Base-by-base conservation (phyloP, 2,329 filamentous ascomycete species). In the Colletotrichum filicis region DNA sequence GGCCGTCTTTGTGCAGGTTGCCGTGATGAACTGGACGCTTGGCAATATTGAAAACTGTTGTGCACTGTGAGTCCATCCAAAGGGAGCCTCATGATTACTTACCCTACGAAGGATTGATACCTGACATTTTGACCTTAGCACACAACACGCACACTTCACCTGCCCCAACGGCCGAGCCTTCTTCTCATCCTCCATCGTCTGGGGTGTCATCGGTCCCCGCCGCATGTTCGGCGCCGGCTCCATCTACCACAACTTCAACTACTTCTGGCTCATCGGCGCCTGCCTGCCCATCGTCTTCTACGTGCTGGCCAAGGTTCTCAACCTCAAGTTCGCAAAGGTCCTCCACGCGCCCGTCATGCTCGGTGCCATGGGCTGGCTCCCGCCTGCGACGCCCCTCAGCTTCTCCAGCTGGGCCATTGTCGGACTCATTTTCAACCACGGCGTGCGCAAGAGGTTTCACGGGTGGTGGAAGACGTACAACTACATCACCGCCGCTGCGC, bases 341-440 rank as follows among this genome's bases (percentile, higher is more conserved):
- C 80, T 92, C 64, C 87, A 85, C 74, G 87, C 87, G 0, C 90
- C 90, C 0, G 83, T 91, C 42, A 87, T 92, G 76, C 88, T 91
- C 68, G 88, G 88, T 16, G 88, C 87, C 14, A 84, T 86, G 46
- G 82, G 82, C 12, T 81, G 86, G 68, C 85, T 91, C 14, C 90
- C 90, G 1, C 90, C 90, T 0, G 90, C 90, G 0, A 91, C 90
- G 0, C 87, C 88, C 0, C 82, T 91, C 30, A 91, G 86, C 75
- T 92, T 91, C 77, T 87, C 88, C 12, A 81, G 85, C 4, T 92
- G 90, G 90, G 88, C 86, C 3, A 80, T 90, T 19, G 84, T 89
- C 14, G 90, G 90, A 0, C 83, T 87, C 58, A 68, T 91, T 35
- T 92, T 92, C 80, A 90, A 92, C 77, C 86, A 88, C 74, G 83